Evolutionary conservation across 257 asterid species (phyloP).

Genomic region (Solanum corneliomulleri): DNA sequence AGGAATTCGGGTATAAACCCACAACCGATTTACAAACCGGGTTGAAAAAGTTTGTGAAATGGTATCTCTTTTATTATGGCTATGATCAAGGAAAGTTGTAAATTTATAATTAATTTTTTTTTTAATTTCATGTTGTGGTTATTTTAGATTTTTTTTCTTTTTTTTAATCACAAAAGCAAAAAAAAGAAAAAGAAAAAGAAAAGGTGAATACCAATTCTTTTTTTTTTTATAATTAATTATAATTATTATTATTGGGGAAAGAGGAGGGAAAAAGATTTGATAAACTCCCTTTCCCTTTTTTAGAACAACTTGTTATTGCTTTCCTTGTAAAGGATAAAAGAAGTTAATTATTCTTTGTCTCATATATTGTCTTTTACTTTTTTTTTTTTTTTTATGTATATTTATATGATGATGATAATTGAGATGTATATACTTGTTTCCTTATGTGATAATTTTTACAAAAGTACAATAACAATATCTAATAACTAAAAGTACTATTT

Average conservation of each 20-base stretch:
- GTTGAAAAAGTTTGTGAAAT: constrained; percentile 63
- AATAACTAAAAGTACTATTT: not conserved
- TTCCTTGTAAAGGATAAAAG: constrained; percentile 21
- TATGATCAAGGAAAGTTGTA: constrained; percentile 45
- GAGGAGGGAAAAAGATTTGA: constrained; percentile 15
- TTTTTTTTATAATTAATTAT: not conserved
- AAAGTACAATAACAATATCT: not conserved
- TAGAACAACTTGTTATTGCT: not conserved
- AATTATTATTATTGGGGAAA: not conserved
- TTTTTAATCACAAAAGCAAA: not conserved
- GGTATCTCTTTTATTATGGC: constrained; percentile 66
- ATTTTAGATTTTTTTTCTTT: not conserved
- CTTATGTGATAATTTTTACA: not conserved
- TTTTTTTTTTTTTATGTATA: not conserved
- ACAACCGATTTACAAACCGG: constrained; percentile 80
- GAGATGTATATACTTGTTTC: not conserved
- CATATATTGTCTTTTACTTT: not conserved
- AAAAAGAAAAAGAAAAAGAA: not conserved
- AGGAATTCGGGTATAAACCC: constrained; percentile 64
- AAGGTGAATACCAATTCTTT: constrained; percentile 17
- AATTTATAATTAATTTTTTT: constrained; percentile 5
- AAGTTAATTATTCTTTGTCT: not conserved
- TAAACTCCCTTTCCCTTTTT: constrained; percentile 7
- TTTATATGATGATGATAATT: not conserved
- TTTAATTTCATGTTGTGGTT: not conserved